Evolutionary conservation across 23 red algal species (phyloP), one percentile per base, ranked within the genome.

Genomic region (Cyanidium caldarium): DNA sequence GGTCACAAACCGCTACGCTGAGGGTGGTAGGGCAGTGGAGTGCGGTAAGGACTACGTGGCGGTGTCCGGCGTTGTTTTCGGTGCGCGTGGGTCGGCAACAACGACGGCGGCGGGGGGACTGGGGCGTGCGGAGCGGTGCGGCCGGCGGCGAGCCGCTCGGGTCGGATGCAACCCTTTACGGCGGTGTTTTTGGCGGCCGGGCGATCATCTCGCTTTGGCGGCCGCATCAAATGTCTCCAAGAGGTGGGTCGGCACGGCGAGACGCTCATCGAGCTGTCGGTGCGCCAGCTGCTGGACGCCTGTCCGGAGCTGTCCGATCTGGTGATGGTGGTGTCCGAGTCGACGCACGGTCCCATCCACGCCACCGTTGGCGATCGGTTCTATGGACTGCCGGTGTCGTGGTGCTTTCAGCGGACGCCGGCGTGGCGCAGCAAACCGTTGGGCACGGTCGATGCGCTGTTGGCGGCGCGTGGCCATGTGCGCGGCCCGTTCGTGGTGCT

Each of bases 171-270:
- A 0, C 39, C 80, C 2, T 85, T 94, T 72, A 70, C 78, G 19
- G 87, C 68, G 20, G 65, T 94, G 38, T 94, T 84, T 33, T 66
- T 94, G 13, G 87, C 87, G 10, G 87, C 87, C 17, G 87, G 87
- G 10, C 70, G 84, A 0, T 83, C 77, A 33, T 85, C 80, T 38
- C 87, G 87, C 39, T 94, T 94, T 58, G 87, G 87, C 23, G 76
- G 46, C 35, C 80, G 80, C 20, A 84, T 94, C 71, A 94, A 94
- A 65, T 94, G 87, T 66, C 68, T 94, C 2, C 87, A 94, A 44
- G 80, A 77, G 19, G 87, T 94, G 28, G 87, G 87, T 33, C 81
- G 87, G n/a, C 77, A 72, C 43, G 87, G 87, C 66, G 87, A 94
- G 66, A 94, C 87, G n/a, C 68, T 94, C 28, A 65, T 94, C 0